Base-by-base conservation (phyloP, 305 asterid genomes). In the Vinca major region DNA sequence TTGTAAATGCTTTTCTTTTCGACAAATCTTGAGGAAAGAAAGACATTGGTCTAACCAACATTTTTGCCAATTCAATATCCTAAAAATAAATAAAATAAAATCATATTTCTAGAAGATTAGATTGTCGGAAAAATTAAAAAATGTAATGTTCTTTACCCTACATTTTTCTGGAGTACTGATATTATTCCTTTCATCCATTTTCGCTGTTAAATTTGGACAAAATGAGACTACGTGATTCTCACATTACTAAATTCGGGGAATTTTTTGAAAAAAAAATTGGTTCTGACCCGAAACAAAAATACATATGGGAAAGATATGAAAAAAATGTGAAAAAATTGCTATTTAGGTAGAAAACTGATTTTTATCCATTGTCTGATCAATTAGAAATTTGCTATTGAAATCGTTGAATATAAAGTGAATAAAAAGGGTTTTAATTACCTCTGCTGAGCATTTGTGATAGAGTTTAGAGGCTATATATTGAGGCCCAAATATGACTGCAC, bases 21-120 rank as follows among this genome's bases (percentile, higher is more conserved):
- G 70, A 66, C 61, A 66, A 66, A 33, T 66, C 36, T 41, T 52
- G 16, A 7, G 14, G 33, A 11, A 66, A 66, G 10, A 50, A 36
- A 5, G 61, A 51, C 13, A 49, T 50, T 17, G 70, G 70, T 61
- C 70, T 66, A 2, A 51, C 58, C 70, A 66, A 14, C 70, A 50
- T 50, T 66, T 66, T 51, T 14, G 50, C 61, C 47, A 66, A 37
- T 50, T 52, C 70, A 36, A 66, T 37, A 20, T 51, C 70, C 70
- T 66, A 41, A 41, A 41, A 4, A 41, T 4, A 7, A 41, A 7
- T 4, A 41, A 41, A 49, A 1, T 5, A 54, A 41, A 20, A 50
- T 2, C 14, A 47, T 11, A 10, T 19, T 4, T 19, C 1, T 9
- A 17, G 12, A 21, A 20, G 1, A 0, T 56, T 8, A 26, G 19